Evolutionary conservation across 495 filamentous ascomycete genomes (phyloP).

Genomic region (Penicillium cosmopolitanum): DNA sequence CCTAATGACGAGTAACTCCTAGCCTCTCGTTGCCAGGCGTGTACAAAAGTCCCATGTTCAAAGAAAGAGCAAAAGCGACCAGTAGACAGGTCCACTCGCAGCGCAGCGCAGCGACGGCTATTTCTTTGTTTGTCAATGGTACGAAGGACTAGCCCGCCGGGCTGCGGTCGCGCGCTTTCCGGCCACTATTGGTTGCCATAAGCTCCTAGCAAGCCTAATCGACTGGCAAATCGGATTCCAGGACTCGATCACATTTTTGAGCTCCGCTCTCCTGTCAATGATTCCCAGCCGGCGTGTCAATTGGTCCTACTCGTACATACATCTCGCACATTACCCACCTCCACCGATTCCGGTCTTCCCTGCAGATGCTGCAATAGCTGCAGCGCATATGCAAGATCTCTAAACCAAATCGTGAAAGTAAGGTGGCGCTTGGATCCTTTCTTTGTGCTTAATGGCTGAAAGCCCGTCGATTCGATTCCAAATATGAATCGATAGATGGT

Average conservation of each 20-base stretch:
- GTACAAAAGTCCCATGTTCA: conserved; percentile 1
- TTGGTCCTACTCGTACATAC: not conserved
- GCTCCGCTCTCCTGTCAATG: conserved; percentile 1
- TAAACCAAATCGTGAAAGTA: conserved; percentile 21
- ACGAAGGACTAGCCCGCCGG: not conserved
- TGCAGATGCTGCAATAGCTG: conserved; percentile 23
- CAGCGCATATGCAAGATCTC: conserved; percentile 33
- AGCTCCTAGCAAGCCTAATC: not conserved
- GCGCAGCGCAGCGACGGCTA: not conserved
- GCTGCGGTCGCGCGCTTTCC: conserved; percentile 3
- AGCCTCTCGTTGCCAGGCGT: not conserved
- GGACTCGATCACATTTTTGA: not conserved
- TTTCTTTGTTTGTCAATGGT: conserved; percentile 2
- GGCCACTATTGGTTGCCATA: not conserved
- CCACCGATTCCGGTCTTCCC: conserved; percentile 17
- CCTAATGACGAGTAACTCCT: not conserved
- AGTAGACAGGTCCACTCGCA: not conserved
- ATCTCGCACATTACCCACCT: not conserved
- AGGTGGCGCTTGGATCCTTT: conserved; percentile 12
- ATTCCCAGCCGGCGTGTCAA: not conserved
- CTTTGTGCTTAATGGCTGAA: conserved; percentile 9
- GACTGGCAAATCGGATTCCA: not conserved
- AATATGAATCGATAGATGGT: not conserved
- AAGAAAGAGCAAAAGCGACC: not conserved
- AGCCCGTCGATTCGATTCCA: not conserved